Conservation (phyloP, 306 rosid species). For the Potentilla sterilis region DNA sequence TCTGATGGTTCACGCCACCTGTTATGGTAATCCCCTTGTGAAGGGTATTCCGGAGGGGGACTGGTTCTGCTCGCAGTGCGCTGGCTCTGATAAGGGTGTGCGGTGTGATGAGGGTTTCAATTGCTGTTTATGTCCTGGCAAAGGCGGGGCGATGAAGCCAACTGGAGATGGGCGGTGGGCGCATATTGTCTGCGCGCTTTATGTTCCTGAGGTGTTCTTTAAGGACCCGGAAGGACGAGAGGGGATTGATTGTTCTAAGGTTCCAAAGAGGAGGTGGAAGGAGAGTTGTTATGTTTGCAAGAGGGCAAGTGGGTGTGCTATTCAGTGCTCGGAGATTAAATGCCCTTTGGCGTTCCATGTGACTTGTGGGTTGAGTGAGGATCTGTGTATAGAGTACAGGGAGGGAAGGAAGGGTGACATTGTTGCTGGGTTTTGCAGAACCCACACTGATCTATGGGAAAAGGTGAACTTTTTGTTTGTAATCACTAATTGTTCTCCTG, state of each 20-base stretch:
- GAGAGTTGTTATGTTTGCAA: constrained; percentile 58
- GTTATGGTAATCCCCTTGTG: constrained; percentile 68
- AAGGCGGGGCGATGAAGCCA: constrained; percentile 66
- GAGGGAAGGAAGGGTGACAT: constrained; percentile 61
- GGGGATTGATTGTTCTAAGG: constrained; percentile 65
- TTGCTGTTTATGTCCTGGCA: constrained; percentile 55
- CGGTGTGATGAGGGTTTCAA: neutral
- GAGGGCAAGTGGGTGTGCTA: constrained; percentile 44
- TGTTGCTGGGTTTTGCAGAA: constrained; percentile 81
- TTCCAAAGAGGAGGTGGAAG: constrained; percentile 60
- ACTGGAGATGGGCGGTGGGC: constrained; percentile 59
- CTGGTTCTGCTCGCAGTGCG: constrained; percentile 72
- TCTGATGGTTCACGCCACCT: constrained; percentile 80
- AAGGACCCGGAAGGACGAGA: constrained; percentile 72
- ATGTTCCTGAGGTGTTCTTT: constrained; percentile 83
- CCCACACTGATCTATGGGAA: constrained; percentile 59
- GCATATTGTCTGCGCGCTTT: constrained; percentile 63
- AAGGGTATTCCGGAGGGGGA: constrained; percentile 59
- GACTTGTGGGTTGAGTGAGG: constrained; percentile 66
- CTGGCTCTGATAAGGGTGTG: neutral
- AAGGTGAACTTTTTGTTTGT: constrained; percentile 41
- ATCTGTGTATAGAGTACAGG: constrained; percentile 62
- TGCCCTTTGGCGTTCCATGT: constrained; percentile 68
- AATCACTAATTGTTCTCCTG: neutral
- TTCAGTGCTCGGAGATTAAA: constrained; percentile 66